phyloP scores from a whole-genome alignment of 2,329 filamentous ascomycete genomes.

The Xylaria sp. region DNA sequence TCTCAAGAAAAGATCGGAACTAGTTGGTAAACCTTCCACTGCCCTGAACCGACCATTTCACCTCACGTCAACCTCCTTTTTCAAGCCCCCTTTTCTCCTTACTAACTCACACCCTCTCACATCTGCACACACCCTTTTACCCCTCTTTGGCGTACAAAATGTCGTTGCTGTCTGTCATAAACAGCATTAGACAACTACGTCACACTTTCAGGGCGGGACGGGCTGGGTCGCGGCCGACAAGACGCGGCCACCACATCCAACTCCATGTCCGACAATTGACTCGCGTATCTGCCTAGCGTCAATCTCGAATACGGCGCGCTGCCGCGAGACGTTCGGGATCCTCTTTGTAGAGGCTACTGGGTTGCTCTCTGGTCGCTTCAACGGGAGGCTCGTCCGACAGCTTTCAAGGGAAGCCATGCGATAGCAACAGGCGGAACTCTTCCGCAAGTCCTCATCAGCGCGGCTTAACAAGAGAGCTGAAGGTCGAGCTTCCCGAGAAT shows the following conservation, averaged over 20 bases:
- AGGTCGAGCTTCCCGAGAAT: not conserved
- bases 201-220: not conserved
- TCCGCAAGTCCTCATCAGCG: not conserved
- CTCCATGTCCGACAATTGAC: slow-evolving; percentile 6
- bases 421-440: not conserved
- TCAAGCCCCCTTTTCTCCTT: not conserved
- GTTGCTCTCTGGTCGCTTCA: not conserved
- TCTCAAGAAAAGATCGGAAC: not conserved
- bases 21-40: not conserved
- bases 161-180: not conserved
- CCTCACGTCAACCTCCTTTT: slow-evolving; percentile 5
- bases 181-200: not conserved
- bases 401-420: not conserved
- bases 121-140: no score
- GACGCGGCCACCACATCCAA: not conserved
- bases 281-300: not conserved
- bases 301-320: not conserved
- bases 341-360: not conserved
- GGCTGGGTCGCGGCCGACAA: not conserved
- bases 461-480: not conserved
- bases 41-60: not conserved
- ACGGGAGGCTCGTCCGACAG: not conserved
- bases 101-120: not conserved
- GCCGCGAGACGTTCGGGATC: not conserved
- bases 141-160: not conserved